Evolutionary conservation across 768 basidiomycete genomes (phyloP), one percentile per base, ranked within the genome.

Genomic region (Suillus sp.): DNA sequence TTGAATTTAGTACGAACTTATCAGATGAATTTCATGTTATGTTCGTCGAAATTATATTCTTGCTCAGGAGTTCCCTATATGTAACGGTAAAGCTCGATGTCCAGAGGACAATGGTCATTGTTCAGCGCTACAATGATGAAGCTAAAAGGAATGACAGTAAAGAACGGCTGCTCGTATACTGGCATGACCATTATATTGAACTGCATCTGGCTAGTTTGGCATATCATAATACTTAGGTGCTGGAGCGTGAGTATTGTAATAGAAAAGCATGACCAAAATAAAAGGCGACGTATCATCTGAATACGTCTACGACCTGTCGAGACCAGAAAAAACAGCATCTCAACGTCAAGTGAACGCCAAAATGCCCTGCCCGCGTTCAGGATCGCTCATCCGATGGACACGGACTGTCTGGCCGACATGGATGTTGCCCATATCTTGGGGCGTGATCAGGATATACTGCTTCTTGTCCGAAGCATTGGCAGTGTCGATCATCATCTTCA

Each of bases 401-500:
- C 85, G 83, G 37, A 95, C 92, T 14, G 86, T 86, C 4, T 79
- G 78, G n/a, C 90, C 89, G 59, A 89, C 74, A 30, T 79, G 77
- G 57, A 93, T 79, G 69, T 87, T 90, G 50, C 85, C 85, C 91
- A 95, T 93, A 68, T 92, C 92, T 69, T 93, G 92, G n/a, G 96
- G 96, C 1, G 96, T 97, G 72, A 99, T 98, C 51, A 99, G 82
- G 59, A 99, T 87, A 71, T 94, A 96, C 75, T 99, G 96, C 70
- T 93, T 95, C 77, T 88, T 87, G 74, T 94, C 88, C 8, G 90
- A 91, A 10, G 86, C 83, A 69, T 92, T 93, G 9, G 96, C 96
- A 2, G 92, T 93, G 32, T 95, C 93, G 66, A 96, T 92, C 86
- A 98, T 91, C 92, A 96, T 95, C 76, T 87, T 92, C 89, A 96